Percentiles rank a stretch among this genome's conserved stretches.
Conservation (phyloP, 768 basidiomycete species). For the Mycena crocata region DNA sequence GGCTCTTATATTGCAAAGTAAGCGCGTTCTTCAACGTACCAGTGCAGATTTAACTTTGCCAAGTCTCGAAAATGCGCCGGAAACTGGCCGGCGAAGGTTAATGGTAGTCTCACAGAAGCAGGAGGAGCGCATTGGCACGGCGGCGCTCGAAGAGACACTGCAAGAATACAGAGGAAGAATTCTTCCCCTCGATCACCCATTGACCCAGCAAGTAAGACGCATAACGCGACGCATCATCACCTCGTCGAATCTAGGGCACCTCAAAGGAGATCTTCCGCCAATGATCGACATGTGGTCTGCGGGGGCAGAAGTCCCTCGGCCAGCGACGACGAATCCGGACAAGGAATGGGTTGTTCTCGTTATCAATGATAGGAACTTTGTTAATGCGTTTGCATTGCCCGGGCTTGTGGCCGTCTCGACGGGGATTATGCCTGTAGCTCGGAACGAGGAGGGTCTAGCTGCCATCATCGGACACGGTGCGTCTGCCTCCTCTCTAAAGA, state of each 20-base stretch:
- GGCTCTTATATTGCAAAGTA: slow-evolving; percentile 23
- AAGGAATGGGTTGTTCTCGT: slow-evolving; percentile 33
- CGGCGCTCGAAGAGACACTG: slow-evolving; percentile 55
- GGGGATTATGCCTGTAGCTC: slow-evolving; percentile 30
- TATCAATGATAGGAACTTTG: slow-evolving; percentile 22
- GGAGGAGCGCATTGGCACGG: slow-evolving; percentile 55
- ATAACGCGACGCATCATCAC: slow-evolving; percentile 78
- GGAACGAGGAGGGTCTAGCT: slow-evolving; percentile 31
- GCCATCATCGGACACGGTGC: slow-evolving; percentile 32
- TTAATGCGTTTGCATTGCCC: slow-evolving; percentile 33
- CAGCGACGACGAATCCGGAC: slow-evolving; percentile 10
- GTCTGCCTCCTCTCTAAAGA: background rate
- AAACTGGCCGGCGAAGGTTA: slow-evolving; percentile 90
- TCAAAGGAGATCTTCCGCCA: slow-evolving; percentile 51
- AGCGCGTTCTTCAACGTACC: background rate
- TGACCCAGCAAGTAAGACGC: slow-evolving; percentile 74
- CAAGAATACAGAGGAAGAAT: slow-evolving; percentile 63
- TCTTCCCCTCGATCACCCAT: slow-evolving; percentile 74
- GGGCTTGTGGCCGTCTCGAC: slow-evolving; percentile 32
- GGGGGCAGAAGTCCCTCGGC: slow-evolving; percentile 30
- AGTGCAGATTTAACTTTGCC: background rate
- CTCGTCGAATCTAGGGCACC: slow-evolving; percentile 76
- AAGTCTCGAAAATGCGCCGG: slow-evolving; percentile 86
- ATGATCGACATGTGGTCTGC: slow-evolving; percentile 48
- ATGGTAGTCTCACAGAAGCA: slow-evolving; percentile 58